Conservation (phyloP, 805 yeast species). For the Nakazawaea ambrosiae region DNA sequence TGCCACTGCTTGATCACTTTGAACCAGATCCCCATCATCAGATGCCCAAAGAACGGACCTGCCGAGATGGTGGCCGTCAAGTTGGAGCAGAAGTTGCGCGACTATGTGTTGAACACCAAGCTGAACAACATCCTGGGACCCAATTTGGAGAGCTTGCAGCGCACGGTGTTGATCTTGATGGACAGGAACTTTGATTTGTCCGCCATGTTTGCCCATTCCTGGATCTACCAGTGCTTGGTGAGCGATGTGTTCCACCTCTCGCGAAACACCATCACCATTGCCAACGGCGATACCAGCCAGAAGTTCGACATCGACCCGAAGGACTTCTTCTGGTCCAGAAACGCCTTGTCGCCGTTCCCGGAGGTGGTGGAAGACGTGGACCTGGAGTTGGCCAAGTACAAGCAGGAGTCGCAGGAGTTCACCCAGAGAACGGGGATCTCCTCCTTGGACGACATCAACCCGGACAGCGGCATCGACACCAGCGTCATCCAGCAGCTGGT, state of each 20-base stretch:
- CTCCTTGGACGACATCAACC: slow-evolving; percentile 70
- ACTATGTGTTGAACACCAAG: slow-evolving; percentile 70
- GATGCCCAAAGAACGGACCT: slow-evolving; percentile 90
- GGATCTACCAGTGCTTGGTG: slow-evolving; percentile 96
- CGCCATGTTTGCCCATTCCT: slow-evolving; percentile 92
- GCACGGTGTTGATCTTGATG: slow-evolving; percentile 72
- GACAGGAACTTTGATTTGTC: slow-evolving; percentile 89
- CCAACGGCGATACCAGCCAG: slow-evolving; percentile 23
- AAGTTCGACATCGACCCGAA: slow-evolving; percentile 85
- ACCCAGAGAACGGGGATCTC: slow-evolving; percentile 70
- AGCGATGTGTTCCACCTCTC: slow-evolving; percentile 82
- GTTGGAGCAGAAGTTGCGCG: slow-evolving; percentile 77
- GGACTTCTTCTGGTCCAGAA: slow-evolving; percentile 87
- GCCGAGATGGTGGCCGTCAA: slow-evolving; percentile 91
- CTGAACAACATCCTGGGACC: slow-evolving; percentile 14
- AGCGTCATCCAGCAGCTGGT: slow-evolving; percentile 77
- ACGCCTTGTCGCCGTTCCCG: slow-evolving; percentile 88
- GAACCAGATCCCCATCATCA: slow-evolving; percentile 78
- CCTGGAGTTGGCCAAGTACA: slow-evolving; percentile 69
- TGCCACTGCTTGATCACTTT: slow-evolving; percentile 73
- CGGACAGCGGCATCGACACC: slow-evolving; percentile 49
- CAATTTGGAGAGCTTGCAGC: slow-evolving; percentile 25
- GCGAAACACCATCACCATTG: slow-evolving; percentile 73
- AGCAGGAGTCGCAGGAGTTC: slow-evolving; percentile 80
- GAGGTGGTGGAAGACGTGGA: slow-evolving; percentile 99